These are phyloP conservation scores for Pichia cephalocereana DNA, from an alignment of 805 yeast genomes.

Conservation along the genomic window DNA sequence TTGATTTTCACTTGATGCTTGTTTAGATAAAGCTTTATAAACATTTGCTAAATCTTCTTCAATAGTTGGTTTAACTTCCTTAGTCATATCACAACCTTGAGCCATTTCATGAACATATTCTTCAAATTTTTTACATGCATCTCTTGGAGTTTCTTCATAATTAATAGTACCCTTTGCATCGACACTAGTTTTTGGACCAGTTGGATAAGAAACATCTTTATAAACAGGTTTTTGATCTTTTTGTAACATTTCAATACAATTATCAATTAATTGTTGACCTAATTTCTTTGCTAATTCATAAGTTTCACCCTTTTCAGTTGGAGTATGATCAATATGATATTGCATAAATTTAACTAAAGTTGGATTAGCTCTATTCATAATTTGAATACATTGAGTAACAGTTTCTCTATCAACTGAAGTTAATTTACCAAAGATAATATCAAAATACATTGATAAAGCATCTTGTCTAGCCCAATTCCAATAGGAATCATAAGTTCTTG, in stretches of 20 bases:
- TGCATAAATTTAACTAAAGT: conserved; percentile 94
- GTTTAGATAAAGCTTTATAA: conserved; percentile 72
- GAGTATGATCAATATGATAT: conserved; percentile 77
- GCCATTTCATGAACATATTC: conserved; percentile 97
- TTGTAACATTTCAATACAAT: conserved; percentile 75
- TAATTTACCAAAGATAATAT: conserved; percentile 89
- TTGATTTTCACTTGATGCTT: conserved; percentile 60
- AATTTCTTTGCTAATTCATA: conserved; percentile 82
- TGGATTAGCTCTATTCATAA: conserved; percentile 96
- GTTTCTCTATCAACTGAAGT: conserved; percentile 92
- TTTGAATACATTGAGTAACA: conserved; percentile 90
- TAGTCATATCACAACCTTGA: conserved; percentile 80
- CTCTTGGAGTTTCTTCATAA: conserved; percentile 80
- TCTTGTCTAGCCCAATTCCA: conserved; percentile 99
- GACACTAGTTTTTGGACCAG: conserved; percentile 87
- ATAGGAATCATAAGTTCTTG: conserved; percentile 92
- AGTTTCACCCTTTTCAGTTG: conserved; percentile 83
- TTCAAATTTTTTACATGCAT: conserved; percentile 87
- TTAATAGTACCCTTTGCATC: conserved; percentile 81
- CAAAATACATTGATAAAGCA: conserved; percentile 85
- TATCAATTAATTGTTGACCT: conserved; percentile 91
- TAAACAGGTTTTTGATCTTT: conserved; percentile 85
- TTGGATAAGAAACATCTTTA: conserved; percentile 90
- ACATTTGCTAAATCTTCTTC: conserved; percentile 79
- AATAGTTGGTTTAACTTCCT: conserved; percentile 59